phyloP scores from a whole-genome alignment of 371 early-diverging fungal genomes.

The Zopfochytrium polystomum region DNA sequence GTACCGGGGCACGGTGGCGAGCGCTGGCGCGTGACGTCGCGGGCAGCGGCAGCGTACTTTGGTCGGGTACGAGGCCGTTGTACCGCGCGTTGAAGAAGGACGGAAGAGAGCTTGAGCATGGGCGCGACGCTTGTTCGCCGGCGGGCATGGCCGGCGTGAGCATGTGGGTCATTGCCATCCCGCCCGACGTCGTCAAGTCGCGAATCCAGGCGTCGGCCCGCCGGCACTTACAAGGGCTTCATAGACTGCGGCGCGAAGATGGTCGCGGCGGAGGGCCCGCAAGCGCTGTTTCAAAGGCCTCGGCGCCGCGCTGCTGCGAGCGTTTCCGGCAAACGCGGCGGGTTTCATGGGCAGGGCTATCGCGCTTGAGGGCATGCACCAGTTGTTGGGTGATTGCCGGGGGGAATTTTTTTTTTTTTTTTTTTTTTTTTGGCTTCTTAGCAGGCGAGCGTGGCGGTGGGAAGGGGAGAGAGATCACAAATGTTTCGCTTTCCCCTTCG shows the following conservation, averaged over 20 bases:
- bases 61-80: conserved; percentile 48
- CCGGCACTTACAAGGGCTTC: conserved; percentile 75
- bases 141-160: conserved; percentile 66
- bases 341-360: too few species aligned
- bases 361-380: too few species aligned
- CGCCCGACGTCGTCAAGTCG: conserved; percentile 90
- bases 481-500: too few species aligned
- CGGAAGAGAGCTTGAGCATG: conserved; percentile 70
- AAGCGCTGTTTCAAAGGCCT: conserved; percentile 87
- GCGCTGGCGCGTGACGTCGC: conserved; percentile 74
- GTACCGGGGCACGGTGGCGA: conserved; percentile 41
- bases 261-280: conserved; percentile 70
- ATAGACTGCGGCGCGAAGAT: conserved; percentile 68
- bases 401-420: too few species aligned
- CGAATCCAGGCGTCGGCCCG: conserved; percentile 75
- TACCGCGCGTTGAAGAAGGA: conserved; percentile 75
- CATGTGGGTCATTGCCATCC: conserved; percentile 73
- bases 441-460: too few species aligned
- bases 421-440: too few species aligned
- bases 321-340: conserved; percentile 76
- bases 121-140: conserved; percentile 78
- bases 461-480: too few species aligned
- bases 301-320: conserved; percentile 90
- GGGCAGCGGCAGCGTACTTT: conserved; percentile 92
- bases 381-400: conserved; percentile 61